Conservation (phyloP, 768 basidiomycete species). For the Collybia sp. region DNA sequence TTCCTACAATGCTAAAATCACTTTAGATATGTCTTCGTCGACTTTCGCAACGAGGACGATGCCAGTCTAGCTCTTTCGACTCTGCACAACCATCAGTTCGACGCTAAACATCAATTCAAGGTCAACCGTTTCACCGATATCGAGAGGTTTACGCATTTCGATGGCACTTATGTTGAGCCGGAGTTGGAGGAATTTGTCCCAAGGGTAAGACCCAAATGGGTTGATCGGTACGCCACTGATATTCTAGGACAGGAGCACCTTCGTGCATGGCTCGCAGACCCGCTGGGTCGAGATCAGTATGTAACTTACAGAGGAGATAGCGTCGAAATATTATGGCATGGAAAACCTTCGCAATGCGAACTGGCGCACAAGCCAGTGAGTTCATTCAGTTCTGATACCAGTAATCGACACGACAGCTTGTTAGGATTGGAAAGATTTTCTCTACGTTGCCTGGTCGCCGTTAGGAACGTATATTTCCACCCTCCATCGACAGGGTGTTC, state of each 20-base stretch:
- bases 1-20: neutral
- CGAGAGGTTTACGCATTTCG: conserved; percentile 72
- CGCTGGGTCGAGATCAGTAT: conserved; percentile 92
- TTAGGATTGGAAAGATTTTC: conserved; percentile 90
- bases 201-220: conserved; percentile 43
- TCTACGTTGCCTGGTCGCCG: conserved; percentile 97
- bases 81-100: conserved; percentile 80
- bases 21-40: conserved; percentile 76
- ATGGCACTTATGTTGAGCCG: conserved; percentile 77
- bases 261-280: conserved; percentile 90
- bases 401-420: conserved; percentile 10
- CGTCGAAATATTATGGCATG: conserved; percentile 89
- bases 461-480: conserved; percentile 93
- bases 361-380: conserved; percentile 74
- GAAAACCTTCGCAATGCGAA: conserved; percentile 84
- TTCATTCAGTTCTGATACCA: conserved; percentile 7
- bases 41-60: conserved; percentile 67
- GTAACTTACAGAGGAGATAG: conserved; percentile 91
- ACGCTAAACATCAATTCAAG: conserved; percentile 79
- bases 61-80: conserved; percentile 61
- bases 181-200: conserved; percentile 67
- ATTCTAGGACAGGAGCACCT: conserved; percentile 74
- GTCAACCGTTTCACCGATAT: conserved; percentile 89
- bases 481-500: conserved; percentile 91
- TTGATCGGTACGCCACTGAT: neutral